Percentiles rank a stretch among this genome's conserved stretches.
Evolutionary conservation across 116 monocot genomes (phyloP).

Genomic region (Papilionanthe hybrid): DNA sequence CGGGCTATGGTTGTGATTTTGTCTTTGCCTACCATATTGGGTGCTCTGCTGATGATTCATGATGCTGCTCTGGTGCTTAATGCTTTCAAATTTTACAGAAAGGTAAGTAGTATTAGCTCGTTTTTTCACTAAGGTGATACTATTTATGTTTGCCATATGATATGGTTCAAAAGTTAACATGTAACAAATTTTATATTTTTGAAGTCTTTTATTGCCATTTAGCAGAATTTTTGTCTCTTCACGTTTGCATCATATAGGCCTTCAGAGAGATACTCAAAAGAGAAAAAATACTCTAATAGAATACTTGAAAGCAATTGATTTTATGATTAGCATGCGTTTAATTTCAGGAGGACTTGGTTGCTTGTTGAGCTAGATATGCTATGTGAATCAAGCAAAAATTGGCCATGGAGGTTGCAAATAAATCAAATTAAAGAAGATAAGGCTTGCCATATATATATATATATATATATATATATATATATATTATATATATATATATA

Average conservation of each 20-base stretch:
- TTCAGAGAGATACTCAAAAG: not conserved
- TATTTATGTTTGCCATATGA: not conserved
- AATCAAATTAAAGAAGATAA: not conserved
- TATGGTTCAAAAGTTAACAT: not conserved
- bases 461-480: no score
- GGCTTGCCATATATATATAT: no score
- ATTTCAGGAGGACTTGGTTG: no score
- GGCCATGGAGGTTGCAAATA: not conserved
- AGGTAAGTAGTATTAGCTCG: not conserved
- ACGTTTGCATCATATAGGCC: not conserved
- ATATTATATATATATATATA: no score
- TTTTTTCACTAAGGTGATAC: not conserved
- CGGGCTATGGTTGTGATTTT: conserved; percentile 29
- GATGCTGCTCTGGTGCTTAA: not conserved
- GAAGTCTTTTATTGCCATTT: not conserved
- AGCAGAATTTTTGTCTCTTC: not conserved
- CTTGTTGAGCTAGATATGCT: not conserved
- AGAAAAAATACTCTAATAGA: not conserved
- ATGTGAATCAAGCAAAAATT: not conserved
- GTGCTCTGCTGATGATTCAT: conserved; percentile 49
- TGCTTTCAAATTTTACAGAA: not conserved
- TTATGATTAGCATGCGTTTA: no score
- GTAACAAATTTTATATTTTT: not conserved
- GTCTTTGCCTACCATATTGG: conserved; percentile 58
- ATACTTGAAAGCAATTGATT: no score